Percentiles rank a stretch among this genome's conserved stretches.
Evolutionary conservation across 768 basidiomycete genomes (phyloP).

Genomic region (Cyathus striatus): DNA sequence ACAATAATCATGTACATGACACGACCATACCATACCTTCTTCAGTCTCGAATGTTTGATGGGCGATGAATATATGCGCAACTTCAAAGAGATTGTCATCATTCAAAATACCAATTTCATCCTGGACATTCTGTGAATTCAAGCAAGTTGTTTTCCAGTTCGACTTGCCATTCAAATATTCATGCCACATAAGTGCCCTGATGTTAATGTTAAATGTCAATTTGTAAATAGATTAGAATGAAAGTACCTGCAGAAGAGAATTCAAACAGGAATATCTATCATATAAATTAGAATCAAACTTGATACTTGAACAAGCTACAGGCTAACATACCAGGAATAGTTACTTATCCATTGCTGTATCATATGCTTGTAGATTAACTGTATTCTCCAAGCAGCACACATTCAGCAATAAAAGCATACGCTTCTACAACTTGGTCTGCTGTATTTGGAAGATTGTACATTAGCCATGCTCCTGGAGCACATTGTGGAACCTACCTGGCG

Average conservation of each 20-base stretch:
- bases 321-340: conserved; percentile 53
- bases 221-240: neutral
- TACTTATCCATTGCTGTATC: conserved; percentile 34
- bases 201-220: conserved; percentile 1
- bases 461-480: neutral
- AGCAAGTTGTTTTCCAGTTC: too few species aligned
- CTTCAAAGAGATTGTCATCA: conserved; percentile 66
- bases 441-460: conserved; percentile 1
- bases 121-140: conserved; percentile 27
- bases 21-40: conserved; percentile 37
- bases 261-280: conserved; percentile 71
- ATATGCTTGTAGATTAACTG: conserved; percentile 1
- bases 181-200: conserved; percentile 72
- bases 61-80: conserved; percentile 54
- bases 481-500: conserved; percentile 40
- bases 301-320: neutral
- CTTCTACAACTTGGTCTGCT: conserved; percentile 76
- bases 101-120: conserved; percentile 69
- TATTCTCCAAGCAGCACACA: conserved; percentile 26
- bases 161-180: conserved; percentile 64
- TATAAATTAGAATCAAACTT: conserved; percentile 5
- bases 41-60: conserved; percentile 59
- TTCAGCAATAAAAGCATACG: conserved; percentile 76
- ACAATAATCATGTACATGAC: too few species aligned
- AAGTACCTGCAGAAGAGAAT: conserved; percentile 57